Conservation (phyloP, 129 eudicot genomes). For the Flaveria bidentis region DNA sequence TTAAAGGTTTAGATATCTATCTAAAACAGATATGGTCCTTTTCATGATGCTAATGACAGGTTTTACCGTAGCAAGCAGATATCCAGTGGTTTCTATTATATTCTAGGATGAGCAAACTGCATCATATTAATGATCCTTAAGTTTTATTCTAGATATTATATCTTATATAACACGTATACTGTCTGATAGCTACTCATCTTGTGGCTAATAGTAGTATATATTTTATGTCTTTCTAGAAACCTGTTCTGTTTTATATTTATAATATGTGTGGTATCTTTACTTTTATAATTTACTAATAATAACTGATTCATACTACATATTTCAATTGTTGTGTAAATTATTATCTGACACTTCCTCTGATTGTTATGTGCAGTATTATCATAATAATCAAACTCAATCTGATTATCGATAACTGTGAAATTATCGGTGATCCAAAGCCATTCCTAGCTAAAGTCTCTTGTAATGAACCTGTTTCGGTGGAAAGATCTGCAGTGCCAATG, state of each 20-base stretch:
- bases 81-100: background rate
- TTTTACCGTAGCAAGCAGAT: background rate
- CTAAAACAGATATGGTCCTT: background rate
- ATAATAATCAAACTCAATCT: slow-evolving; percentile 54
- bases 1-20: background rate
- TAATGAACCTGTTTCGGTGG: slow-evolving; percentile 33
- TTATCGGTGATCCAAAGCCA: slow-evolving; percentile 70
- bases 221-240: background rate
- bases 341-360: slow-evolving; percentile 15
- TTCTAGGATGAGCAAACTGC: background rate
- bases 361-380: slow-evolving; percentile 59
- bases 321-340: background rate
- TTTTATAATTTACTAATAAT: background rate
- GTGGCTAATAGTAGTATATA: background rate
- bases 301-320: slow-evolving; percentile 3
- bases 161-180: background rate
- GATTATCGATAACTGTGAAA: slow-evolving; percentile 50
- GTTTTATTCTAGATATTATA: background rate
- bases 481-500: slow-evolving; percentile 41
- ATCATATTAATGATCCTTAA: slow-evolving; percentile 4
- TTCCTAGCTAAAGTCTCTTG: slow-evolving; percentile 25
- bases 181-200: background rate
- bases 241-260: background rate
- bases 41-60: background rate
- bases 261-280: slow-evolving; percentile 18